phyloP scores from a whole-genome alignment of 225 moss, liverwort and hornwort genomes.

The Climacium dendroides region DNA sequence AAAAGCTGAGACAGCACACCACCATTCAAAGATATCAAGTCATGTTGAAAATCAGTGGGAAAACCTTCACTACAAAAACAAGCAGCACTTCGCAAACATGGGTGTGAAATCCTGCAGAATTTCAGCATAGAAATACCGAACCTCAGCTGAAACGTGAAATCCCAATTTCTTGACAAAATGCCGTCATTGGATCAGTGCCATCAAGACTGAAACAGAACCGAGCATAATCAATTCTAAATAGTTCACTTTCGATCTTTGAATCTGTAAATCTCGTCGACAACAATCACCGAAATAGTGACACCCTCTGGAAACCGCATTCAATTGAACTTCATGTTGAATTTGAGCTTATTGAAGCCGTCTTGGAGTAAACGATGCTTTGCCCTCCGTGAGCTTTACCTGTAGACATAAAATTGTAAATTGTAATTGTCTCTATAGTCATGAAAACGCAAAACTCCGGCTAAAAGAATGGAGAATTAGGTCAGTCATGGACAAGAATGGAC shows the following conservation, averaged over 20 bases:
- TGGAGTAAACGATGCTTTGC: background rate
- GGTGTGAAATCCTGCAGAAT: background rate
- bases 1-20: background rate
- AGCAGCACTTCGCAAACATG: background rate
- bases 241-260: background rate
- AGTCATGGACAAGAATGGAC: background rate
- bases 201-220: background rate
- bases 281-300: background rate
- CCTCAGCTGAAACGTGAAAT: background rate
- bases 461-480: background rate
- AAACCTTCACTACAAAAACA: background rate
- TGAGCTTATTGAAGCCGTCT: background rate
- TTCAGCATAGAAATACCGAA: background rate
- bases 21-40: background rate
- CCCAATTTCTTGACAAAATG: background rate
- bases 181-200: background rate
- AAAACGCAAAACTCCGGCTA: background rate
- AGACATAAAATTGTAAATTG: background rate
- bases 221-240: background rate
- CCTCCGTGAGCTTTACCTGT: background rate
- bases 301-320: background rate
- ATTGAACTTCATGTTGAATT: background rate
- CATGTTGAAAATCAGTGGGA: background rate
- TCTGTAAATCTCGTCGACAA: background rate
- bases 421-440: background rate